Base-by-base conservation (phyloP, 2,329 filamentous ascomycete species). In the Xylariaceae sp. region DNA sequence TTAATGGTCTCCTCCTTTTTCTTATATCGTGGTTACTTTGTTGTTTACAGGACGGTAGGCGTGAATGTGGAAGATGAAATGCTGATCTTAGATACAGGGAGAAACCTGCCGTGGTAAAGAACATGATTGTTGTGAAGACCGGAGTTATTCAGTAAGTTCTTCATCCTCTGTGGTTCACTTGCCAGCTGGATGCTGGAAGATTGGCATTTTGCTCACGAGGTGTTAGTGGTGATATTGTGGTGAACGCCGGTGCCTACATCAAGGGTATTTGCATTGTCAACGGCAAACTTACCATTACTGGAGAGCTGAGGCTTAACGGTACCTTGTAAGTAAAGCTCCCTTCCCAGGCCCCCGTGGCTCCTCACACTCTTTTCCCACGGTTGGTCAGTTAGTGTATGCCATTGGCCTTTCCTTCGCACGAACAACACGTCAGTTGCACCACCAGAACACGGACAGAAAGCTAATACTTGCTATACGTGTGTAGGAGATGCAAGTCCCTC, bases 211-310 rank as follows among this genome's bases (percentile, higher is more conserved):
- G 26, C 56, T 58, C 26, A 24, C 17, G 31, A 12, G 11, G n/a
- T 11, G 4, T 9, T 17, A 59, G 56, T 14, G 56, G 56, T 11
- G 41, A 59, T 23, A n/a, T 59, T 9, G 24, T 40, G 11, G 49
- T 50, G 21, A 56, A n/a, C 26, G 7, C 9, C 19, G 33, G 36
- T 16, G 57, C 16, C 21, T 40, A 34, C 23, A 47, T 57, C 44
- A 40, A 44, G 2, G 57, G 48, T 4, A 4, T 26, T 6, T 57
- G 47, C n/a, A 45, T 23, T 12, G 29, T 60, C 23, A 23, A n/a
- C 2, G 53, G 53, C 3, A 41, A 7, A 11, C 48, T 60, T 4
- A 53, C 34, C 1, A 21, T 60, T 9, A 46, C 26, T 4, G 57
- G 57, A 31, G 11, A 19, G 12, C 4, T 57, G 7, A 45, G 14